Evolutionary conservation across 768 basidiomycete genomes (phyloP).

Genomic region (Pleurotus citrinopileatus): DNA sequence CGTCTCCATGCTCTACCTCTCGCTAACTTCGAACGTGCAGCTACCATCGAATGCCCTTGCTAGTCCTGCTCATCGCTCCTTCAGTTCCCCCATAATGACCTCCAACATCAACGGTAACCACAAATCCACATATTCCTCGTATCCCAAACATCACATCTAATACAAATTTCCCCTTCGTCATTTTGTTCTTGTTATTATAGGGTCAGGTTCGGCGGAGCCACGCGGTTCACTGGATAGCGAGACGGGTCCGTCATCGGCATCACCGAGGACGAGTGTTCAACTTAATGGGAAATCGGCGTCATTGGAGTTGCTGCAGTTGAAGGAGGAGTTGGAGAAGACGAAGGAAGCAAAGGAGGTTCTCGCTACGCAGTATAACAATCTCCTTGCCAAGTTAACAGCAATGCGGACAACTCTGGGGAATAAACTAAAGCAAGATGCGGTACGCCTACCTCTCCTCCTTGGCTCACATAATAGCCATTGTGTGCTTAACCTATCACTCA

Average conservation of each 20-base stretch:
- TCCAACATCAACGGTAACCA: neutral
- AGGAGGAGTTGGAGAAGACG: conserved; percentile 72
- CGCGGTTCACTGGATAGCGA: conserved; percentile 7
- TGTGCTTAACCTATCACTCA: conserved; percentile 31
- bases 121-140: too few species aligned
- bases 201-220: neutral
- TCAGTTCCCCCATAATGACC: conserved; percentile 9
- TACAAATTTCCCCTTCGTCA: too few species aligned
- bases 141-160: too few species aligned
- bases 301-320: conserved; percentile 43
- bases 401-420: conserved; percentile 94
- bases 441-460: conserved; percentile 33
- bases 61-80: conserved; percentile 8
- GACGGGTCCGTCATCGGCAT: neutral
- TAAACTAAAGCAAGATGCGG: conserved; percentile 95
- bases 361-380: conserved; percentile 78
- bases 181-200: too few species aligned
- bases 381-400: conserved; percentile 84
- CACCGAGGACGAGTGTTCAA: neutral
- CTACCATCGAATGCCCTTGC: conserved; percentile 8
- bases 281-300: conserved; percentile 23
- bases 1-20: conserved; percentile 8
- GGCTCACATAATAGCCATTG: conserved; percentile 11
- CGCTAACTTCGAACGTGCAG: conserved; percentile 6
- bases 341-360: conserved; percentile 87